Evolutionary conservation across 345 rosid genomes (phyloP), one percentile per base, ranked within the genome.

Genomic region (Populus euphratica): DNA sequence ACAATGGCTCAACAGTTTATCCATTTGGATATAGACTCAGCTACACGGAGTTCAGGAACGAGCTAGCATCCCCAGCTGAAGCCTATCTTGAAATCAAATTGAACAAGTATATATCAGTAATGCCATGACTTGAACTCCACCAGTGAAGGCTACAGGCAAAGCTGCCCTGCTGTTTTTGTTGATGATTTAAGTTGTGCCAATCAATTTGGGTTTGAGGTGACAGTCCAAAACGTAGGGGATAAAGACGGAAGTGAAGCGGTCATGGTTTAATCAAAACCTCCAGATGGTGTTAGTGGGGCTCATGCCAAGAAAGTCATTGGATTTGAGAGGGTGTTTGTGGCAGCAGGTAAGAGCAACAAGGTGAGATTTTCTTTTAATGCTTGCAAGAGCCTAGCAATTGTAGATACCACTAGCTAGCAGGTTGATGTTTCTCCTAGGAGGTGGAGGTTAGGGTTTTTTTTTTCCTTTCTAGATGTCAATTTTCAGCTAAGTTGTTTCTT

Each of bases 11-110:
- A 2, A 80, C 82, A 1, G 80, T 87, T 35, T 89, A 76, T 76
- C 86, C 88, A 36, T 89, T 90, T 39, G 88, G 90, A 8, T 59
- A 86, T 20, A 87, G 92, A 16, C 85, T 89, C 1, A 84, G 92
- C 74, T 89, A 84, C 83, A 85, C 91, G 0, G n/a, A 17, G 0
- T 88, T 85, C 49, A 68, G 3, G 8, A 76, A 81, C 76, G 38
- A 17, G 2, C 8, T 83, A 11, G 38, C n/a, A 2, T 20, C 71
- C 3, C 5, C 73, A 13, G 44, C 25, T 8, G 8, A 67, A 2
- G 41, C 21, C 2, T 12, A 69, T 0, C 0, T 82, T 49, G 0
- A 36, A 7, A 68, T 84, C 10, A 70, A 49, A 31, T 7, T 75
- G 73, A 35, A 9, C 66, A 74, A 66, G 63, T 44, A 27, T 27